Base-by-base conservation (phyloP, 805 yeast species). In the Yarrowia porcina region DNA sequence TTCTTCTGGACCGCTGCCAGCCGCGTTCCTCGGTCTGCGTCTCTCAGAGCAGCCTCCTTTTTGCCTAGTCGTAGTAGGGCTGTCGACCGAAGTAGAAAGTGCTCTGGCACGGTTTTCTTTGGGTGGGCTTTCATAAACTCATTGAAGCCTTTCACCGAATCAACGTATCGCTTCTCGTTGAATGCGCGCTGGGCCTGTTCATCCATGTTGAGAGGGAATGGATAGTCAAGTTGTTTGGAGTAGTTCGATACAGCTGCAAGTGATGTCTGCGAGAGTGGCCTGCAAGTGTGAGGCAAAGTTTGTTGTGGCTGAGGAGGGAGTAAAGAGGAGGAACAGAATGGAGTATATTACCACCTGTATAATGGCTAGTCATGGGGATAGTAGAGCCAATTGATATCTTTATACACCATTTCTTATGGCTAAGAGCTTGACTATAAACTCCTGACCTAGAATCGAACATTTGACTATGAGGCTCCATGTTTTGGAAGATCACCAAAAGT, bases 1-100 rank as follows among this genome's bases (percentile, higher is more conserved):
- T 36, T 17, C 64, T 57, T 30, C 21, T 39, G 1, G 2, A 35
- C 44, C 2, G 18, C 12, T 6, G 59, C 59, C 6, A 52, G 33
- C 2, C 33, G 64, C 2, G 67, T 67, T 8, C 70, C 73, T 17
- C 49, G 23, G 41, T 71, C 72, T 6, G 73, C 72, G 33, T 69
- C 70, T 10, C 47, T 49, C 27, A 71, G 59, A 9, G 69, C 69
- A 17, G 35, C 49, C 10, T 64, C 63, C 30, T 41, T 27, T 44
- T 65, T 47, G n/a, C 64, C 64, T 4, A 39, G 38, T 18, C 72
- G 66, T 11, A 64, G 61, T 21, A 36, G 39, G 12, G 67, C 67
- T 10, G 63, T 62, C 8, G 71, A 66, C 9, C 71, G 68, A 30
- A 60, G 52, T 12, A 67, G 28, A 32, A 67, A 63, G 33, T 52